Conservation (phyloP, 495 filamentous ascomycete species). For the Geopyxis carbonaria region DNA sequence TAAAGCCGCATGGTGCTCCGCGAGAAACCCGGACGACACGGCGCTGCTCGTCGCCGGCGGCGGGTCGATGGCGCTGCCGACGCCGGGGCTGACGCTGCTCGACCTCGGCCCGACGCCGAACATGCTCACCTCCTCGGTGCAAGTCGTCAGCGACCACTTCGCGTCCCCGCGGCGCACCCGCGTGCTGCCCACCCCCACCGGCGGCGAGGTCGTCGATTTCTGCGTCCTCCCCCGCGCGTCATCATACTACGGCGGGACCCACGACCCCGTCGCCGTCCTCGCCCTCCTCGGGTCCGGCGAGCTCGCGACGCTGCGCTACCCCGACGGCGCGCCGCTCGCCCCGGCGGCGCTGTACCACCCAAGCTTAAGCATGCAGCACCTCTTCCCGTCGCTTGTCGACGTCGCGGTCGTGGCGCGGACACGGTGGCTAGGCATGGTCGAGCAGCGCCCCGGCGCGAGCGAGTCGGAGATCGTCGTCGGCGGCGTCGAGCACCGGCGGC, state of each 20-base stretch:
- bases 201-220: conserved; percentile 63
- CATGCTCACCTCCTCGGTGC: conserved; percentile 80
- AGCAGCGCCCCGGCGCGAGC: conserved; percentile 43
- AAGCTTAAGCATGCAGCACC: conserved; percentile 68
- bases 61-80: conserved; percentile 39
- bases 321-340: conserved; percentile 72
- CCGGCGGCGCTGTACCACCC: conserved; percentile 83
- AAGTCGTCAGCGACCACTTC: conserved; percentile 59
- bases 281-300: conserved; percentile 71
- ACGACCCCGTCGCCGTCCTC: conserved; percentile 77
- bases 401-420: conserved; percentile 54
- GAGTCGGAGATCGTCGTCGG: conserved; percentile 64
- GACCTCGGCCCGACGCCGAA: conserved; percentile 79
- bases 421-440: conserved; percentile 69
- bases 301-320: conserved; percentile 73
- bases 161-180: conserved; percentile 48
- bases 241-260: conserved; percentile 69
- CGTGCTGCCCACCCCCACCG: conserved; percentile 60
- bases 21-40: conserved; percentile 81
- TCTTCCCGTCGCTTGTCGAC: conserved; percentile 55
- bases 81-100: conserved; percentile 67
- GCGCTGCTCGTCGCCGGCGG: conserved; percentile 77
- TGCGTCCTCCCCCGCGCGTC: conserved; percentile 63
- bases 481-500: conserved; percentile 48
- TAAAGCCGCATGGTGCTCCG: conserved; percentile 76